Conservation (phyloP, 2,329 filamentous ascomycete species). For the Pleomassaria siparia region DNA sequence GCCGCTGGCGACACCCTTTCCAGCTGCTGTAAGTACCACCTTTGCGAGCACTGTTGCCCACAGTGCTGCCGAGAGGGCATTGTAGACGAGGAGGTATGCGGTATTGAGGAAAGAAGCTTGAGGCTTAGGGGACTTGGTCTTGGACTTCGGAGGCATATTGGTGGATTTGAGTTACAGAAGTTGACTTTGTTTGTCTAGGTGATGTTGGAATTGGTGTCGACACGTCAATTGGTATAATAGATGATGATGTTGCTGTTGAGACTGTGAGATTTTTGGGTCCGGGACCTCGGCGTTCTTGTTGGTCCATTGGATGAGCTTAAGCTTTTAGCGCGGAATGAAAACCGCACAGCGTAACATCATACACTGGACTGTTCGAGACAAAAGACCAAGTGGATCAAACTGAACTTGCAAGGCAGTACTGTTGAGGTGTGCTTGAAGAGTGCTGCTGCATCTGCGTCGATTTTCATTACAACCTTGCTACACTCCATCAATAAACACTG, state of each 20-base stretch:
- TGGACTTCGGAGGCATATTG: conserved; percentile 23
- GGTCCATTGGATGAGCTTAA: too few relatives aligned
- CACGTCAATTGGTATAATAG: not conserved
- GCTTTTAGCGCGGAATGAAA: too few relatives aligned
- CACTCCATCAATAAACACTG: not conserved
- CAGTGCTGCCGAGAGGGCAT: conserved; percentile 71
- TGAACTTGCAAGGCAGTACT: too few relatives aligned
- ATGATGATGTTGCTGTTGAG: too few relatives aligned
- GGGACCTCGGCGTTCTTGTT: not conserved
- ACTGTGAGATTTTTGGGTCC: too few relatives aligned
- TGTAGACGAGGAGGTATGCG: conserved; percentile 81
- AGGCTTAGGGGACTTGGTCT: conserved; percentile 8
- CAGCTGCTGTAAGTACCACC: conserved; percentile 57
- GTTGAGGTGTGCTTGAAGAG: too few relatives aligned
- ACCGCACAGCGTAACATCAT: too few relatives aligned
- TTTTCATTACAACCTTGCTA: too few relatives aligned
- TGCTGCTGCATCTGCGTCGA: too few relatives aligned
- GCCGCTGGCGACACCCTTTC: conserved; percentile 28
- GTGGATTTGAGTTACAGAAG: not conserved
- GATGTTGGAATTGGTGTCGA: not conserved
- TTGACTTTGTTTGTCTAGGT: too few relatives aligned
- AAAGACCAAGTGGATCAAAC: too few relatives aligned
- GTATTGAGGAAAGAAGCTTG: conserved; percentile 24
- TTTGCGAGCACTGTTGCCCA: conserved; percentile 78
- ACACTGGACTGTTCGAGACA: too few relatives aligned